Percentiles rank a stretch among this genome's conserved stretches.
Evolutionary conservation across 768 basidiomycete genomes (phyloP).

Genomic region (Peribolospora kevripleyi): DNA sequence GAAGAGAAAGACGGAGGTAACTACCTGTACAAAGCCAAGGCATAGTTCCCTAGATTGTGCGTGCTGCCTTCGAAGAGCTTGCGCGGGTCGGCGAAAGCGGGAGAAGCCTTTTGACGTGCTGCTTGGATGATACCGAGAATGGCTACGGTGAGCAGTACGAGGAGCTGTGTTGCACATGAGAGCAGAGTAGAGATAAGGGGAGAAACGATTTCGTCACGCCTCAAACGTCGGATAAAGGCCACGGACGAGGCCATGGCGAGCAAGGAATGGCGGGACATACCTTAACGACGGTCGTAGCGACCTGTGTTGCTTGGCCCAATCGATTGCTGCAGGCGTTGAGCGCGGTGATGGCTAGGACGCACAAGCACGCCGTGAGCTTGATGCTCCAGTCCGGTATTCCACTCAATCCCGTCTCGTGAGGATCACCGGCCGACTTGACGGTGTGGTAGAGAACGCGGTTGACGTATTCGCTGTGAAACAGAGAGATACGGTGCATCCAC

Average conservation of each 20-base stretch:
- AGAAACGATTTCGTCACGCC: background rate
- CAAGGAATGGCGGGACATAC: constrained; percentile 21
- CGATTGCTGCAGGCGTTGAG: constrained; percentile 56
- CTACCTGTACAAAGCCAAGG: constrained; percentile 82
- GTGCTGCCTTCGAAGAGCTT: constrained; percentile 52
- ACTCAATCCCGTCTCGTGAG: constrained; percentile 23
- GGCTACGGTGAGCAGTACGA: constrained; percentile 31
- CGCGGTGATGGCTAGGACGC: constrained; percentile 45
- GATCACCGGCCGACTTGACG: constrained; percentile 42
- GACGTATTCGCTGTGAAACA: constrained; percentile 40
- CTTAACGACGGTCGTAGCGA: constrained; percentile 74
- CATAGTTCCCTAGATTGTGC: constrained; percentile 56
- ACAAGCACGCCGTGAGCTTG: constrained; percentile 55
- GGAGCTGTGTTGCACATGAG: constrained; percentile 8
- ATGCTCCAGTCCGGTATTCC: constrained; percentile 19
- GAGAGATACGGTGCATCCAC: too few species aligned
- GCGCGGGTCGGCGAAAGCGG: constrained; percentile 30
- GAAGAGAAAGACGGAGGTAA: constrained; percentile 28
- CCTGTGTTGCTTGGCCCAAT: constrained; percentile 52
- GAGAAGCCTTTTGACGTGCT: constrained; percentile 41
- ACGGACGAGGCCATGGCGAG: constrained; percentile 26
- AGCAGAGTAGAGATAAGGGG: background rate
- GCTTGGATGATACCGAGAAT: constrained; percentile 57
- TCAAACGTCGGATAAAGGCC: constrained; percentile 31
- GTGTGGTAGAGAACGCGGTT: constrained; percentile 67